A percentile compares a stretch with the other conserved stretches of the same genome.
Evolutionary conservation across 306 rosid genomes (phyloP).

Genomic region (Cotoneaster glaucophyllus): DNA sequence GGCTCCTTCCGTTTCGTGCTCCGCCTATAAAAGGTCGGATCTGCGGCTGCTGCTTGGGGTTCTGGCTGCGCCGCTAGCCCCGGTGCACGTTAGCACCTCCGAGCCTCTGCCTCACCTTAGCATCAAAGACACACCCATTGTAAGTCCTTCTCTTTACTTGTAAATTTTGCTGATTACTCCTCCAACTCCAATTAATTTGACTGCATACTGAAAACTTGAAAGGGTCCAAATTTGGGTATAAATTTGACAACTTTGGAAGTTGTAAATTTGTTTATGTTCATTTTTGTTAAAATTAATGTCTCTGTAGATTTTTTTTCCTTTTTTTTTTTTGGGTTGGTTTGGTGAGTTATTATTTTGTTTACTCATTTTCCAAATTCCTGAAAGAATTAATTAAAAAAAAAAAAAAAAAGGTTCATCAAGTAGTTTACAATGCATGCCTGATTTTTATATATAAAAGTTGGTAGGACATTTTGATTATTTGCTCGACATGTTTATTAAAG

Average conservation of each 20-base stretch:
- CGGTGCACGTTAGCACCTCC: slow-evolving; percentile 76
- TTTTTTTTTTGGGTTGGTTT: not conserved
- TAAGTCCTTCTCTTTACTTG: slow-evolving; percentile 29
- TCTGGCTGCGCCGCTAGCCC: slow-evolving; percentile 90
- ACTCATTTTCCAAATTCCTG: not conserved
- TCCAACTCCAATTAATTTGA: not conserved
- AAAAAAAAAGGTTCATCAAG: not conserved
- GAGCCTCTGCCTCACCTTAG: slow-evolving; percentile 89
- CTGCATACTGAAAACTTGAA: not conserved
- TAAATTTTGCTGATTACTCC: not conserved
- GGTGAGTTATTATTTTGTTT: not conserved
- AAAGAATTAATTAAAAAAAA: not conserved
- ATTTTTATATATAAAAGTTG: not conserved
- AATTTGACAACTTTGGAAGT: not conserved
- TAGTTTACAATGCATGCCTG: not conserved
- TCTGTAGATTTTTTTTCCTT: not conserved
- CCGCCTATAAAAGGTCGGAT: slow-evolving; percentile 74
- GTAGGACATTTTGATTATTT: slow-evolving; percentile 1
- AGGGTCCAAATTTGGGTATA: not conserved
- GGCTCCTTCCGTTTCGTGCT: slow-evolving; percentile 65
- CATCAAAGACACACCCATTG: slow-evolving; percentile 96
- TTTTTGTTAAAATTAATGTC: not conserved
- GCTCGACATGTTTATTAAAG: slow-evolving; percentile 3
- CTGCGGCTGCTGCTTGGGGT: slow-evolving; percentile 91
- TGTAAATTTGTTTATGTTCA: not conserved